Conservation (phyloP, 331 rosid species). For the Dryas integrifolia region DNA sequence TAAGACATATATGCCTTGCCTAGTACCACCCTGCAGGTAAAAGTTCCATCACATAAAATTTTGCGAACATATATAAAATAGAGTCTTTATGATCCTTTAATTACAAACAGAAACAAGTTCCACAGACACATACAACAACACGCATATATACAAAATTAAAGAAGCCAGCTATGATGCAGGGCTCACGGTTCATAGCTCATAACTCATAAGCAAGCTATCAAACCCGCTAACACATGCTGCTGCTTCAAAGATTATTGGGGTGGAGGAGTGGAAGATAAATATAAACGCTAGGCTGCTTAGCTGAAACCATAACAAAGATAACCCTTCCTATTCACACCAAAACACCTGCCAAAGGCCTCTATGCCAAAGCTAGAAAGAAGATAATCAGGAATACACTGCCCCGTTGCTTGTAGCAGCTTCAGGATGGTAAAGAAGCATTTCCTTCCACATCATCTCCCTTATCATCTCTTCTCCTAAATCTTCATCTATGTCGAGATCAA, state of each 20-base stretch:
- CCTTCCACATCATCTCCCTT: conserved; percentile 84
- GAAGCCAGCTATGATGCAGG: conserved; percentile 20
- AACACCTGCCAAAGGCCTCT: conserved; percentile 37
- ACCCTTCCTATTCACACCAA: conserved; percentile 38
- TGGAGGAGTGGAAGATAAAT: not conserved
- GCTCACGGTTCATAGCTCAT: conserved; percentile 32
- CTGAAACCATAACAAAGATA: conserved; percentile 13
- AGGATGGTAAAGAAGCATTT: conserved; percentile 79
- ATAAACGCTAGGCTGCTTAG: conserved; percentile 20
- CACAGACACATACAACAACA: conserved; percentile 36
- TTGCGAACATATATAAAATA: not conserved
- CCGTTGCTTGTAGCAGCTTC: conserved; percentile 38
- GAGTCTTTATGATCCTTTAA: not conserved
- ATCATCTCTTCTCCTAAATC: conserved; percentile 74
- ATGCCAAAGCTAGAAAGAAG: conserved; percentile 4
- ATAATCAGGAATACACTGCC: conserved; percentile 34
- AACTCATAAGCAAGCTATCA: not conserved
- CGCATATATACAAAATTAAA: conserved; percentile 46
- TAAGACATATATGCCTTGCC: too few species aligned
- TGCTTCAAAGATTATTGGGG: conserved; percentile 24
- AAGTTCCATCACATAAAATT: conserved; percentile 16
- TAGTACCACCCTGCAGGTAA: not conserved
- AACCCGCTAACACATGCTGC: conserved; percentile 29
- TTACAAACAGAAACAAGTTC: conserved; percentile 34
- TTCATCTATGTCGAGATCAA: conserved; percentile 75